Conservation (phyloP, 1,284 basidiomycete species). For the Omphalotus olearius region DNA sequence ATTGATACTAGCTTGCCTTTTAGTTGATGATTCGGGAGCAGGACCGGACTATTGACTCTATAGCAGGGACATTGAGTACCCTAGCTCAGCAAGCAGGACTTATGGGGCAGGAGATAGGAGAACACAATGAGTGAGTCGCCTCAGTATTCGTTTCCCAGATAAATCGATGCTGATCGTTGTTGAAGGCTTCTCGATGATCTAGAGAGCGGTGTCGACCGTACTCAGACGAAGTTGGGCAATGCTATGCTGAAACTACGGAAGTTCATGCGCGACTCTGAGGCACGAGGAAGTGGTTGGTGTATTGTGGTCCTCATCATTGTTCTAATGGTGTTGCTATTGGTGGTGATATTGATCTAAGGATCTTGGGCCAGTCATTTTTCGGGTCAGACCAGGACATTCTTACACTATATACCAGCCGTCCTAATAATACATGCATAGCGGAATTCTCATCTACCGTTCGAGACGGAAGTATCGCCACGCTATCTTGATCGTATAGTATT, state of each 20-base stretch:
- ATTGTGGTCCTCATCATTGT: conserved; percentile 54
- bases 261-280: conserved; percentile 83
- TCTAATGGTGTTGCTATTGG: conserved; percentile 49
- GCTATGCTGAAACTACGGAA: conserved; percentile 75
- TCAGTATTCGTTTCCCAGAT: not conserved
- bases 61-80: conserved; percentile 78
- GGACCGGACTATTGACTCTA: conserved; percentile 81
- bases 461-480: too few relatives aligned
- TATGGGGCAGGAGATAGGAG: conserved; percentile 84
- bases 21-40: conserved; percentile 84
- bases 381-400: too few relatives aligned
- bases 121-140: conserved; percentile 77
- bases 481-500: too few relatives aligned
- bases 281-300: conserved; percentile 44
- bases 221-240: conserved; percentile 64
- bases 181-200: conserved; percentile 80
- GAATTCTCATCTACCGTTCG: too few relatives aligned
- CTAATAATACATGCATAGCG: too few relatives aligned
- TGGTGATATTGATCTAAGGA: conserved; percentile 50
- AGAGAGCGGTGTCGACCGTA: conserved; percentile 68
- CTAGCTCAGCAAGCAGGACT: conserved; percentile 85
- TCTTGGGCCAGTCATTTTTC: too few relatives aligned
- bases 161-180: not conserved
- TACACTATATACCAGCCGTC: too few relatives aligned
- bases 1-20: not conserved